phyloP scores from a whole-genome alignment of 129 eudicot genomes.

The Erigeron canadensis region DNA sequence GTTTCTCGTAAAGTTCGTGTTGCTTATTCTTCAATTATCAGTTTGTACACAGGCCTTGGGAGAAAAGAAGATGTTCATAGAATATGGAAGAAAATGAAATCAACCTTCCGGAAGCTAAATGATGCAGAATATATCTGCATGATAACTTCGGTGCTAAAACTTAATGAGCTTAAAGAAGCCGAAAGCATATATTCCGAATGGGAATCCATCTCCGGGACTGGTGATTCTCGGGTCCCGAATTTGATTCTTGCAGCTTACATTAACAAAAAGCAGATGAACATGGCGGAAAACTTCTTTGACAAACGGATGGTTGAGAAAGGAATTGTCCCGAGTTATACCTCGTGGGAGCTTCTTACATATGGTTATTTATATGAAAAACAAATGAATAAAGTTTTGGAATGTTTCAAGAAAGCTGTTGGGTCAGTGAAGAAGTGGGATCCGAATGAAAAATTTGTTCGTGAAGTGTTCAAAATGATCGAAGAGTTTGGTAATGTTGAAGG shows the following conservation, averaged over 20 bases:
- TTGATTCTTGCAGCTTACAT: slow-evolving; percentile 73
- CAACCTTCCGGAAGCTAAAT: slow-evolving; percentile 57
- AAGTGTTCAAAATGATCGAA: slow-evolving; percentile 49
- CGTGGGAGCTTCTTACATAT: slow-evolving; percentile 87
- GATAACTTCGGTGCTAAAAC: slow-evolving; percentile 73
- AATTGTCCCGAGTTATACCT: slow-evolving; percentile 63
- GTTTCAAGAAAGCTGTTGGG: slow-evolving; percentile 61
- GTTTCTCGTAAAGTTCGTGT: slow-evolving; percentile 50
- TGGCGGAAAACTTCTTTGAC: slow-evolving; percentile 58
- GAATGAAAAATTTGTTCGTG: slow-evolving; percentile 46
- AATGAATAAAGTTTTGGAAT: slow-evolving; percentile 50
- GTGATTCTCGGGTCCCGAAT: slow-evolving; percentile 77
- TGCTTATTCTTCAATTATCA: slow-evolving; percentile 73
- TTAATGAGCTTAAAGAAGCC: slow-evolving; percentile 62
- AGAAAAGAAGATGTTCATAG: slow-evolving; percentile 52
- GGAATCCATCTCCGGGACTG: slow-evolving; percentile 68
- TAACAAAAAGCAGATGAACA: slow-evolving; percentile 45
- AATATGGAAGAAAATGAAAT: slow-evolving; percentile 79
- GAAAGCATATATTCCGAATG: slow-evolving; percentile 70
- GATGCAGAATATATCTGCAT: slow-evolving; percentile 79
- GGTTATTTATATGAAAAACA: slow-evolving; percentile 60
- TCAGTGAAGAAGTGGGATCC: slow-evolving; percentile 87
- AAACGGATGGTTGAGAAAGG: slow-evolving; percentile 53
- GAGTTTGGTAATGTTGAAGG: slow-evolving; percentile 59
- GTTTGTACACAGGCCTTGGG: slow-evolving; percentile 55